Evolutionary conservation across 257 asterid species (phyloP).

Genomic region (Solanum okadae): DNA sequence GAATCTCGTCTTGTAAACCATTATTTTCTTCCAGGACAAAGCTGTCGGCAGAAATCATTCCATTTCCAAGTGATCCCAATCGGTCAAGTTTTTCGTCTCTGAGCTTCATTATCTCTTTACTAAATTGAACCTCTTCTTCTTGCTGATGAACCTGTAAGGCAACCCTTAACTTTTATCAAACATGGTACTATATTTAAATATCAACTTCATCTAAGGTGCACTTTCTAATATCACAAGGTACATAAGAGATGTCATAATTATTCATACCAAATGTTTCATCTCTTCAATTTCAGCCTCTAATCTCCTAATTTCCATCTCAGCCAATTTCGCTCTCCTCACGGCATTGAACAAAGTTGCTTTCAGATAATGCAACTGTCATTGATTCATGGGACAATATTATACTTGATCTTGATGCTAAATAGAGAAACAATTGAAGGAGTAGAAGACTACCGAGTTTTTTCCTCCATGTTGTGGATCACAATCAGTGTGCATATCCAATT

Average conservation of each 20-base stretch:
- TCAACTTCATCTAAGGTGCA: not conserved
- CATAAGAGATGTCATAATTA: not conserved
- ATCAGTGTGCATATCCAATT: conserved; percentile 13
- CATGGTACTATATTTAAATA: not conserved
- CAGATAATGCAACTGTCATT: conserved; percentile 38
- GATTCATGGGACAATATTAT: conserved; percentile 2
- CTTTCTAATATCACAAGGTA: not conserved
- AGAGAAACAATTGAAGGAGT: not conserved
- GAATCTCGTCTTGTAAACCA: conserved; percentile 43
- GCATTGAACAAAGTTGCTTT: conserved; percentile 40
- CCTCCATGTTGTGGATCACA: conserved; percentile 10
- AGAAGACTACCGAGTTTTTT: conserved; percentile 24
- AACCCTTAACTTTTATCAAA: not conserved
- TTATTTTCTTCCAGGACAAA: conserved; percentile 39
- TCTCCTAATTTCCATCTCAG: conserved; percentile 41
- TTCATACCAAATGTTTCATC: conserved; percentile 37
- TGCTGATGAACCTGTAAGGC: conserved; percentile 40
- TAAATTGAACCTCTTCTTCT: conserved; percentile 40
- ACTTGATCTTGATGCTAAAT: not conserved
- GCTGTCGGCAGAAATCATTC: conserved; percentile 37
- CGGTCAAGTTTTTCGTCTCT: conserved; percentile 50
- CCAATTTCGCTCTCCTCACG: conserved; percentile 37
- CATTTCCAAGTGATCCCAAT: conserved; percentile 40
- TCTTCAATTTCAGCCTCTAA: conserved; percentile 45
- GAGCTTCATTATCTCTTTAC: conserved; percentile 42